phyloP scores from a whole-genome alignment of 768 basidiomycete species.

The Arthromyces matolae region DNA sequence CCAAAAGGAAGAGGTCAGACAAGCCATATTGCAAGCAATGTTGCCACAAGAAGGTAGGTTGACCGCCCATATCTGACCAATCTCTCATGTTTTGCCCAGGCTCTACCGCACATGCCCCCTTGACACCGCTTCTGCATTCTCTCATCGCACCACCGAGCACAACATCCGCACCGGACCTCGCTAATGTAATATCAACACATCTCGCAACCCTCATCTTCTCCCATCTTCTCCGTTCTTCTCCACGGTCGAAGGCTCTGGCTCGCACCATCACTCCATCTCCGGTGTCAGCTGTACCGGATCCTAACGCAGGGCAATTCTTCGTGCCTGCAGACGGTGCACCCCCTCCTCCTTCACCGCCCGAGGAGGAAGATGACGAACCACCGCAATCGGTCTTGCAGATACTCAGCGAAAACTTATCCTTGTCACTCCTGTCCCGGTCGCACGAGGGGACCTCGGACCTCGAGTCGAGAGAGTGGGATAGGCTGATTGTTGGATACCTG shows the following conservation, averaged over 20 bases:
- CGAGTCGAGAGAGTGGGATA: slow-evolving; percentile 86
- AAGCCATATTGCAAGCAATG: slow-evolving; percentile 72
- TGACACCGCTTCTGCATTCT: slow-evolving; percentile 69
- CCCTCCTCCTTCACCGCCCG: slow-evolving; percentile 29
- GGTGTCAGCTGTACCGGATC: slow-evolving; percentile 26
- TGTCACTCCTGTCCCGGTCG: slow-evolving; percentile 76
- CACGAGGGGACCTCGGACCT: slow-evolving; percentile 61
- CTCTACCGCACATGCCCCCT: slow-evolving; percentile 36
- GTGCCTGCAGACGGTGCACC: slow-evolving; percentile 69
- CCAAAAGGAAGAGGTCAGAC: slow-evolving; percentile 64
- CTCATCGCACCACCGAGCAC: slow-evolving; percentile 61
- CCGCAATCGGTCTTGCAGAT: slow-evolving; percentile 76
- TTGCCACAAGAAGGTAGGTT: slow-evolving; percentile 46
- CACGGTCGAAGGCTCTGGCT: slow-evolving; percentile 60
- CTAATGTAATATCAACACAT: slow-evolving; percentile 60
- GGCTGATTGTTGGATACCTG: slow-evolving; percentile 83
- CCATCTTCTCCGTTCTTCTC: slow-evolving; percentile 68
- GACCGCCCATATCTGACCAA: neutral
- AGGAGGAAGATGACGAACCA: slow-evolving; percentile 54
- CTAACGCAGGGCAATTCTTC: slow-evolving; percentile 48
- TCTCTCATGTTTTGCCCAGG: slow-evolving; percentile 16
- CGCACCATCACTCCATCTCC: slow-evolving; percentile 58
- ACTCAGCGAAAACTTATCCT: slow-evolving; percentile 86
- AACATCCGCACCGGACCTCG: slow-evolving; percentile 46
- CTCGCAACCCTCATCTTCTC: slow-evolving; percentile 77